Base-by-base conservation (phyloP, 305 asterid species). In the Fraxinus albicans region DNA sequence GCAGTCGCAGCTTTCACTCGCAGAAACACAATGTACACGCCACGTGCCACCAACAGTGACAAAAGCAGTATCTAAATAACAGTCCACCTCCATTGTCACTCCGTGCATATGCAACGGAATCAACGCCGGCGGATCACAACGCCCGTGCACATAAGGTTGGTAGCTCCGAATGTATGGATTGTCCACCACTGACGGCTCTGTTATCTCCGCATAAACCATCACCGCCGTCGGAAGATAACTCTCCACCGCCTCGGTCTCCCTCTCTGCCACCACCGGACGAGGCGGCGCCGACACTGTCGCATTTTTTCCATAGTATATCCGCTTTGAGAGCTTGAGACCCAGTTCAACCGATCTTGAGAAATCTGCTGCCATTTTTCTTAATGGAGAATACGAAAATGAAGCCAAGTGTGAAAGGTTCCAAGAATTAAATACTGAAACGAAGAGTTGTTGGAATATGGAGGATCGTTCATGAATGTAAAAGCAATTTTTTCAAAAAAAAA, bases 71-170 rank as follows among this genome's bases (percentile, higher is more conserved):
- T 95, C 98, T 89, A 93, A 84, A 75, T 67, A 90, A 58, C 98
- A 91, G 34, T 95, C 96, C 10, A 90, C 93, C 88, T 92, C 94
- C 98, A 91, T 88, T 58, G 83, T 42, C 33, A 93, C 84, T 79
- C 87, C 89, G 40, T 91, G 95, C 98, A 95, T 93, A 69, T 93
- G 95, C 31, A 95, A 86, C 67, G 98, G 98, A 85, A 95, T 92
- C 88, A 95, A 73, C 89, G 89, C 98, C 88, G 98, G 98, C 79
- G 95, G 95, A 34, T 91, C 97, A 81, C 95, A 88, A 74, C 93
- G 85, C 7, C 98, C 98, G 88, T 93, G 84, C 67, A 95, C 98
- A 83, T 95, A 91, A 83, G 98, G 98, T 89, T 95, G 98, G 87
- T 95, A 95, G 87, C 98, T 95, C 76, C 92, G 93, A 13, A 93